Evolutionary conservation across 352 stramenopile species (phyloP).

Genomic region (Phytophthora pluvialis): DNA sequence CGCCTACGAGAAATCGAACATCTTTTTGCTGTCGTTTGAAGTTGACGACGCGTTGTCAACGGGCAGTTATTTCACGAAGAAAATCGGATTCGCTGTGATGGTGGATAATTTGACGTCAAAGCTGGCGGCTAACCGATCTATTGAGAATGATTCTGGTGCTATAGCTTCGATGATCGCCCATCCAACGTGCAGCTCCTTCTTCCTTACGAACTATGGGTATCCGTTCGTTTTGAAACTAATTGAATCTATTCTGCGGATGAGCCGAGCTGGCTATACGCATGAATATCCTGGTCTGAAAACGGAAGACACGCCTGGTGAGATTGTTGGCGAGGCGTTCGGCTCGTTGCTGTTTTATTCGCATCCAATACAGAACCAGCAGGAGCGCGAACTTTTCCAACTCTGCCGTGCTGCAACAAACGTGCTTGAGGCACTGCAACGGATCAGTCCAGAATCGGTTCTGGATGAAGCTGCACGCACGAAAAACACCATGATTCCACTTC

Average conservation of each 20-base stretch:
- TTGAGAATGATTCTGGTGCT: conserved; percentile 23
- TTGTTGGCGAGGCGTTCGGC: conserved; percentile 7
- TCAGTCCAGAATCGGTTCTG: conserved; percentile 17
- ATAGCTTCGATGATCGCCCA: conserved; percentile 25
- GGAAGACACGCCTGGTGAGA: neutral
- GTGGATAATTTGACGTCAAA: conserved; percentile 22
- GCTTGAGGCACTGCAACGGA: conserved; percentile 18
- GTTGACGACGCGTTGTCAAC: conserved; percentile 22
- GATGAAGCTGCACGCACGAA: conserved; percentile 30
- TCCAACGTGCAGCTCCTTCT: conserved; percentile 6
- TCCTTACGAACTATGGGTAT: conserved; percentile 26
- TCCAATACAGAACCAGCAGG: conserved; percentile 6
- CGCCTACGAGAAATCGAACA: conserved; percentile 27
- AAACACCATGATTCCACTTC: conserved; percentile 24
- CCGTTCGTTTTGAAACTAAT: conserved; percentile 28
- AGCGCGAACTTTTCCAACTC: conserved; percentile 25
- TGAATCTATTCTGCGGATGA: conserved; percentile 15
- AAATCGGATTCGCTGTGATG: conserved; percentile 25
- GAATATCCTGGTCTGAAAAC: neutral
- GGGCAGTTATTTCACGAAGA: conserved; percentile 12
- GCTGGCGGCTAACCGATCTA: conserved; percentile 9
- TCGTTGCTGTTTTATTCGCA: conserved; percentile 19
- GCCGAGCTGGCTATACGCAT: neutral
- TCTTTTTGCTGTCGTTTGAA: conserved; percentile 26
- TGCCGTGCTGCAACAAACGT: conserved; percentile 14